phyloP scores from a whole-genome alignment of 2,329 filamentous ascomycete genomes.

The Xylariales sp. region DNA sequence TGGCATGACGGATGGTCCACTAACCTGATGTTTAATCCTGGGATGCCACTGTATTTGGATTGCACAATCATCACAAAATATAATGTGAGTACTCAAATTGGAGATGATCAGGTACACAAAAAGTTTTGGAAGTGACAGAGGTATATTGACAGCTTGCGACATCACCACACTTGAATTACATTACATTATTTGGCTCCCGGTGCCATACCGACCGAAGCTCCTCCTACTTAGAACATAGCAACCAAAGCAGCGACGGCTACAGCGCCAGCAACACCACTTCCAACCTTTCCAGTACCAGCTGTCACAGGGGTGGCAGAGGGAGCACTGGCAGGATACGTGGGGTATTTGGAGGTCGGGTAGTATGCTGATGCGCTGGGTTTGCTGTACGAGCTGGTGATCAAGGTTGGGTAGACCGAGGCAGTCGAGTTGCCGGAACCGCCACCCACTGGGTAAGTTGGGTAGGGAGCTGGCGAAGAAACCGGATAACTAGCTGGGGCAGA shows the following conservation, averaged over 20 bases:
- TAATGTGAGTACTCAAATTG: no score
- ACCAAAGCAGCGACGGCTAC: constrained; percentile 2
- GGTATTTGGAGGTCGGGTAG: background rate
- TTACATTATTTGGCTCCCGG: no score
- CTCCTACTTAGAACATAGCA: constrained; percentile 4
- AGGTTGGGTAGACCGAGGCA: background rate
- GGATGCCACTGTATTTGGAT: no score
- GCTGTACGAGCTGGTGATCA: background rate
- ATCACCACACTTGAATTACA: no score
- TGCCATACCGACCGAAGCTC: no score
- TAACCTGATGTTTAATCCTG: no score
- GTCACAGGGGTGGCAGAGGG: constrained; percentile 1
- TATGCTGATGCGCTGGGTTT: background rate
- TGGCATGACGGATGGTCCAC: no score
- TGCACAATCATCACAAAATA: no score
- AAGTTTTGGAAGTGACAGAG: no score
- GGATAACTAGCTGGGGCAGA: background rate
- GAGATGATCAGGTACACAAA: no score
- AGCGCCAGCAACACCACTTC: constrained; percentile 1
- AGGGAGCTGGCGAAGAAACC: background rate
- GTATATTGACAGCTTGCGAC: no score
- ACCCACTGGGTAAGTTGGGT: constrained; percentile 4
- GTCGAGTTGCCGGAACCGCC: constrained; percentile 6
- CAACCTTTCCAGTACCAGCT: constrained; percentile 7
- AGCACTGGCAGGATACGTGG: constrained; percentile 1